These are phyloP conservation scores for Pseudocercospora cruenta DNA, from an alignment of 2,329 filamentous ascomycete species.

Conservation along the genomic window DNA sequence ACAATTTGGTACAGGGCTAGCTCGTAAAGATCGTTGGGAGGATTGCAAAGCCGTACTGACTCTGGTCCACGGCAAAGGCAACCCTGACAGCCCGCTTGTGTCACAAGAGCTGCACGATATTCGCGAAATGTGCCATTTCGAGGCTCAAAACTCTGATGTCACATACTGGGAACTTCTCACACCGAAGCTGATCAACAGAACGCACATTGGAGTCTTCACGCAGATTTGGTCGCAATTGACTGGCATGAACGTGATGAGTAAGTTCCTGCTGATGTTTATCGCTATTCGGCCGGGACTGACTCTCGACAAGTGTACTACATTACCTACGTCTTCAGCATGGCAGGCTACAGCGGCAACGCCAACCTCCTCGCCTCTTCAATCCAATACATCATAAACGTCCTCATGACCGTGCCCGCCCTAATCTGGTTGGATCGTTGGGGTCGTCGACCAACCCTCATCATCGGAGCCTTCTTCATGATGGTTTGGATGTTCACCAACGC, in stretches of 20 bases:
- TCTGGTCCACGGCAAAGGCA: conserved; percentile 46
- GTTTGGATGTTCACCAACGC: conserved; percentile 66
- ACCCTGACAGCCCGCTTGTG: conserved; percentile 56
- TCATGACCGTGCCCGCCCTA: conserved; percentile 76
- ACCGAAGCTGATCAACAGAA: conserved; percentile 71
- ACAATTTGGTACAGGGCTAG: conserved; percentile 40
- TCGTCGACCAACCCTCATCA: conserved; percentile 67
- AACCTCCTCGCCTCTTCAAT: conserved; percentile 69
- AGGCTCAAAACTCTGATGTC: conserved; percentile 70
- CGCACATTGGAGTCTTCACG: conserved; percentile 69
- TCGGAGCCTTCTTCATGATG: conserved; percentile 67
- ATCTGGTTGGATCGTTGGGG: conserved; percentile 76
- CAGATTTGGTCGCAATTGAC: conserved; percentile 73
- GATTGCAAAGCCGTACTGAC: conserved; percentile 47
- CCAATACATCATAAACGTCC: conserved; percentile 76
- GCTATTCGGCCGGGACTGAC: neutral
- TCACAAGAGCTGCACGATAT: conserved; percentile 72
- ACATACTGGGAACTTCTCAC: conserved; percentile 71
- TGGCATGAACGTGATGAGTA: conserved; percentile 72
- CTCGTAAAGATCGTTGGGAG: conserved; percentile 51
- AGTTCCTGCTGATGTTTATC: neutral
- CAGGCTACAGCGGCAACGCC: conserved; percentile 58
- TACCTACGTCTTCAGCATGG: conserved; percentile 72
- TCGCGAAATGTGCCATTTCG: conserved; percentile 68
- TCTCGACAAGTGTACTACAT: conserved; percentile 22